phyloP scores from a whole-genome alignment of 1,284 basidiomycete species.

The Rhodotorula glutinis region DNA sequence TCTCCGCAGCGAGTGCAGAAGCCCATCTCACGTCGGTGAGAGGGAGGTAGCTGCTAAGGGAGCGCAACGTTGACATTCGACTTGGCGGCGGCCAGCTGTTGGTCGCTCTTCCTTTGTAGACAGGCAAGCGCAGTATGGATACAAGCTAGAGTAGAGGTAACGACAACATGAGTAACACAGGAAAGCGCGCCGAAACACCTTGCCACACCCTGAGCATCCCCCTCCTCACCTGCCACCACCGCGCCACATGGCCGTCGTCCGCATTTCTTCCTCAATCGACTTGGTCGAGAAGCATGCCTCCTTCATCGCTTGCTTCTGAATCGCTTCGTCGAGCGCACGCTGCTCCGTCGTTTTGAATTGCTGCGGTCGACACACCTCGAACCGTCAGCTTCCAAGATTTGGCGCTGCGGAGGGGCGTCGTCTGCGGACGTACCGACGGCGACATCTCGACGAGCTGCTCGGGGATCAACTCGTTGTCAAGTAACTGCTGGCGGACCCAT shows the following conservation, averaged over 20 bases:
- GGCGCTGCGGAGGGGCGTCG: too few relatives aligned
- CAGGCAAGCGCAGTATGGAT: too few relatives aligned
- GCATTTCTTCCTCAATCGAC: not conserved
- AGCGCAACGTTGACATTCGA: too few relatives aligned
- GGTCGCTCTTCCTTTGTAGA: too few relatives aligned
- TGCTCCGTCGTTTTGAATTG: conserved; percentile 3
- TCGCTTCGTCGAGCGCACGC: not conserved
- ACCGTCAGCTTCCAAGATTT: not conserved
- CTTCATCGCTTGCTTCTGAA: not conserved
- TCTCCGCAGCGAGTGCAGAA: conserved; percentile 37
- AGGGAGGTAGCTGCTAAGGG: too few relatives aligned
- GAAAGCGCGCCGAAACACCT: too few relatives aligned
- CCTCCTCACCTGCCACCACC: not conserved
- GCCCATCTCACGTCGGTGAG: conserved; percentile 14
- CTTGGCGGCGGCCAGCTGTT: too few relatives aligned
- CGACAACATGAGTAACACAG: too few relatives aligned
- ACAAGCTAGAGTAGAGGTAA: too few relatives aligned
- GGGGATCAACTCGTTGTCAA: conserved; percentile 69
- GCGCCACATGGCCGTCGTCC: conserved; percentile 1
- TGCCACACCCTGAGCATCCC: too few relatives aligned
- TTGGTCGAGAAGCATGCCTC: not conserved
- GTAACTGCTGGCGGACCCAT: conserved; percentile 72
- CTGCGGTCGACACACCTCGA: not conserved
- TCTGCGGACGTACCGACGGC: not conserved
- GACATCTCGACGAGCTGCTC: conserved; percentile 55